Base-by-base conservation (phyloP, 805 yeast species). In the Saccharomycopsis guyanensis region DNA sequence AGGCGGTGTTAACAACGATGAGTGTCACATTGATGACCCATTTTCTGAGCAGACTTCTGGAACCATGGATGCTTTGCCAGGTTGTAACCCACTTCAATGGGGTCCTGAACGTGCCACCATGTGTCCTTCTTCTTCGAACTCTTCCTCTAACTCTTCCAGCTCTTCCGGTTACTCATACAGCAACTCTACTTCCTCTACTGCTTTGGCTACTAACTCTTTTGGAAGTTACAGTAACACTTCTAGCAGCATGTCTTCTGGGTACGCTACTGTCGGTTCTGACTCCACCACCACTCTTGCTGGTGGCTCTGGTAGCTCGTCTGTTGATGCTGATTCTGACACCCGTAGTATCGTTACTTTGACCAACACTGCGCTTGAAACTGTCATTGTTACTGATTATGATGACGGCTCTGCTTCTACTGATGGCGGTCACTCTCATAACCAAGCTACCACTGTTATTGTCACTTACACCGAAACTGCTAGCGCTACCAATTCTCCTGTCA, bases 41-140 rank as follows among this genome's bases (percentile, higher is more conserved):
- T n/a, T 32, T 8, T 18, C 27, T 16, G 43, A 40, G 40, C 20
- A 13, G n/a, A 27, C 31, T 12, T 19, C 18, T 19, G 43, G 43
- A n/a, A 40, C 12, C 38, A 25, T 42, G 13, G 22, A n/a, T 15
- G 35, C 15, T 4, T 42, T 42, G 29, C 45, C 45, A 15, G 45
- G 45, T 34, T 42, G 45, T 34, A 42, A 42, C 24, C 45, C 45
- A 13, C 16, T 42, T 15, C 32, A 24, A 23, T 34, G 13, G 13
- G 45, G 45, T n/a, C 47, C 45, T 5, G 41, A 25, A 8, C 23
- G 23, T 37, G 45, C 45, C 25, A 34, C 32, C n/a, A 42, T 42
- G 45, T 42, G 45, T 23, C 19, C 18, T 42, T 25, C 15, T 29
- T 18, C 24, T 32, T 27, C 32, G 32, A 10, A 27, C 32, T 10